Percentiles rank a stretch among this genome's conserved stretches.
phyloP scores from a whole-genome alignment of 805 yeast genomes.

The Yamadazyma tumulicola region DNA sequence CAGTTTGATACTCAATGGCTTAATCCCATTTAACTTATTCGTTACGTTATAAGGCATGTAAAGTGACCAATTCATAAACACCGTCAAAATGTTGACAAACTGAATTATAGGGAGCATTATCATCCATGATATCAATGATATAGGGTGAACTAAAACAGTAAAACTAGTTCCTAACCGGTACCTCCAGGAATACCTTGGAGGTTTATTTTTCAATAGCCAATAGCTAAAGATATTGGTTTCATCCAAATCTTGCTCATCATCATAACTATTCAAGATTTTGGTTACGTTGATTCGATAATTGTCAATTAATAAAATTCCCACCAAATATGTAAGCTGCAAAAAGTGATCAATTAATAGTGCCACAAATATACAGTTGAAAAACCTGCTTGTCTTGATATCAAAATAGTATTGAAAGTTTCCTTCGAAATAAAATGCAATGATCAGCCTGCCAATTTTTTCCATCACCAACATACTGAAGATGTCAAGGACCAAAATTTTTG shows the following conservation, averaged over 20 bases:
- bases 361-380: conserved; percentile 23
- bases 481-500: conserved; percentile 20
- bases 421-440: conserved; percentile 10
- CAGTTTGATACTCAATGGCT: not conserved
- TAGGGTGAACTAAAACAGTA: conserved; percentile 30
- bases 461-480: conserved; percentile 13
- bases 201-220: conserved; percentile 9
- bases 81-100: conserved; percentile 14
- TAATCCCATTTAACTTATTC: conserved; percentile 4
- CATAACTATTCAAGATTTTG: conserved; percentile 37
- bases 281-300: conserved; percentile 58
- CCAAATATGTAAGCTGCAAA: conserved; percentile 60
- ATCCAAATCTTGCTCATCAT: conserved; percentile 5
- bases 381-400: conserved; percentile 10
- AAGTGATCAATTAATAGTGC: conserved; percentile 57
- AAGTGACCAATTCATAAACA: conserved; percentile 21
- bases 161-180: conserved; percentile 24
- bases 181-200: conserved; percentile 17
- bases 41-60: conserved; percentile 16
- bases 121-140: conserved; percentile 28
- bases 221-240: conserved; percentile 8
- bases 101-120: conserved; percentile 20
- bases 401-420: conserved; percentile 14
- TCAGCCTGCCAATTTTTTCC: conserved; percentile 9
- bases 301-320: conserved; percentile 67